phyloP scores from a whole-genome alignment of 352 stramenopile species.

The Phytophthora sojae region DNA sequence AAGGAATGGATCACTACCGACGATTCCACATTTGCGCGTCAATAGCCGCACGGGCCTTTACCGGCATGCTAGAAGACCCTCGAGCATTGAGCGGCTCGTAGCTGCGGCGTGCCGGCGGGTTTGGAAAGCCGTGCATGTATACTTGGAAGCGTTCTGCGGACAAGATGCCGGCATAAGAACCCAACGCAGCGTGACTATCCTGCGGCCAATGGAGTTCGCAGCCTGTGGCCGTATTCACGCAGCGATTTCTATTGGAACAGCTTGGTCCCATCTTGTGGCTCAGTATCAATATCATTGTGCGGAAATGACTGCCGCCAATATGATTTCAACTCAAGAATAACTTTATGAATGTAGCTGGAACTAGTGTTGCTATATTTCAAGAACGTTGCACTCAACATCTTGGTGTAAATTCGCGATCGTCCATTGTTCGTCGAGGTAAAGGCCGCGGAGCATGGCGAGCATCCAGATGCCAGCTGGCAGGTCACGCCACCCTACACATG shows the following conservation, averaged over 20 bases:
- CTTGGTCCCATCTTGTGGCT: constrained; percentile 15
- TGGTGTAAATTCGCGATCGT: not conserved
- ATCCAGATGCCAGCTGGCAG: constrained; percentile 32
- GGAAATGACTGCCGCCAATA: not conserved
- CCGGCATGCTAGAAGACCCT: constrained; percentile 1
- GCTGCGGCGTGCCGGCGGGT: not conserved
- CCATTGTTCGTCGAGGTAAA: constrained; percentile 16
- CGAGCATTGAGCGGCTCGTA: not conserved
- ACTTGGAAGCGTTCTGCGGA: constrained; percentile 19
- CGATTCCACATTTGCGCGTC: constrained; percentile 21
- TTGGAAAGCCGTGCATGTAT: not conserved
- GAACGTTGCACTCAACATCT: constrained; percentile 21
- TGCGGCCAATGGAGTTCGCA: not conserved
- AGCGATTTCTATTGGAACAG: constrained; percentile 24
- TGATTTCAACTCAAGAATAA: not conserved
- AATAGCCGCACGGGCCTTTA: constrained; percentile 14
- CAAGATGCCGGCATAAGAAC: constrained; percentile 30
- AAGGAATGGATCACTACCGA: not conserved
- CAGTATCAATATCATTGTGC: not conserved
- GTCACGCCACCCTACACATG: constrained; percentile 29
- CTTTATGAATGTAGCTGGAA: not conserved
- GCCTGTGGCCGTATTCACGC: constrained; percentile 5
- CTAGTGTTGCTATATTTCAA: constrained; percentile 9
- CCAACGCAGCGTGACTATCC: constrained; percentile 9
- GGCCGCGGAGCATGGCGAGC: constrained; percentile 7